Evolutionary conservation across 352 stramenopile genomes (phyloP), one percentile per base, ranked within the genome.

Genomic region (Globisporangium paddicum): DNA sequence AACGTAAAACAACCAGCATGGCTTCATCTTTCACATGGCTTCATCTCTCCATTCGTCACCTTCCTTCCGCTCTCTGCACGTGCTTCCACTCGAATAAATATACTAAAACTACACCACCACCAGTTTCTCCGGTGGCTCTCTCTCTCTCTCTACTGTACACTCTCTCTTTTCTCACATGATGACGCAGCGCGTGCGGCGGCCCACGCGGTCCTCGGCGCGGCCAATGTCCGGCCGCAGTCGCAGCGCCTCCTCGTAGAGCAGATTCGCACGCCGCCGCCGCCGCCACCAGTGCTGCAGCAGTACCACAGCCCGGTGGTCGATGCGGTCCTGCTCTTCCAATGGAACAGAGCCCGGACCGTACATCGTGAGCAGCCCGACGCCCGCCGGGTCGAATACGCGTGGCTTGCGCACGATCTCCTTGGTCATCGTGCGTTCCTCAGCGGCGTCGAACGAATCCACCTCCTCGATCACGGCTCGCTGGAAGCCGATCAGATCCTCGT

Each of bases 401-500:
- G 86, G 86, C 63, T 92, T 91, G 30, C 86, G 73, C 47, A 96
- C 79, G 40, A 93, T 94, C 62, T 80, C 47, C 67, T 93, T 96
- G 19, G 83, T 93, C 84, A 94, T 94, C 25, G 85, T 93, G 16
- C 85, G 80, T 58, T 96, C 86, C 58, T 94, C 86, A 0, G 82
- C 82, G 11, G 86, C 86, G 48, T 96, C 86, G 53, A 96, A 94
- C 42, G 82, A 69, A 55, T 93, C 82, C 53, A 96, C 86, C 67
- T 96, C 86, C 46, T 93, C 81, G 26, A 96, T 94, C 40, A 96
- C 82, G 25, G 82, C 82, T 25, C 86, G 82, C 66, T 96, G 86
- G 69, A 96, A 96, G 2, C 73, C 82, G 25, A 86, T 74, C 58
- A 96, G 70, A 47, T 96, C 86, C 14, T 96, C 86, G 53, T 93